These are phyloP conservation scores for Spinacia oleracea DNA, from an alignment of 179 eudicot species.

Conservation along the genomic window DNA sequence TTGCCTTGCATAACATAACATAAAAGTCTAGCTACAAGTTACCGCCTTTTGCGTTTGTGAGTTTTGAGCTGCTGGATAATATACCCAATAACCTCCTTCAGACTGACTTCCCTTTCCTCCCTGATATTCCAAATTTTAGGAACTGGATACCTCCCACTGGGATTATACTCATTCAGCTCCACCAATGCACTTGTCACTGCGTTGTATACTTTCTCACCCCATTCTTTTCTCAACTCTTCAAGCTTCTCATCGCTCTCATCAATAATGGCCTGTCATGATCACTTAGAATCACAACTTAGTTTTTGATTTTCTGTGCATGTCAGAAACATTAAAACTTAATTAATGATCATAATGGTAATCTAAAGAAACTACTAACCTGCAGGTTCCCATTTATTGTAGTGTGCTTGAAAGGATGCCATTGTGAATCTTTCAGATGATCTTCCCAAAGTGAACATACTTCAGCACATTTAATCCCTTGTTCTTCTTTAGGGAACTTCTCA, in stretches of 20 bases:
- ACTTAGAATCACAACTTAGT: not conserved
- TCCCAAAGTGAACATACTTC: slow-evolving; percentile 33
- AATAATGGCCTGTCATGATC: slow-evolving; percentile 11
- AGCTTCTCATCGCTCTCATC: slow-evolving; percentile 39
- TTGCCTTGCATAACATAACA: not conserved
- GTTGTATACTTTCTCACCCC: slow-evolving; percentile 37
- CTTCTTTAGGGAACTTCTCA: slow-evolving; percentile 21
- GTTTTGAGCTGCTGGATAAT: slow-evolving; percentile 39
- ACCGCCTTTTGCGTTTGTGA: slow-evolving; percentile 31
- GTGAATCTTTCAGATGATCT: slow-evolving; percentile 25
- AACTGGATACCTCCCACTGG: slow-evolving; percentile 42
- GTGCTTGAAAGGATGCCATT: slow-evolving; percentile 36
- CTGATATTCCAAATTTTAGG: slow-evolving; percentile 42
- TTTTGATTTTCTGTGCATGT: not conserved
- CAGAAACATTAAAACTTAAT: not conserved
- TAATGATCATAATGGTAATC: not conserved
- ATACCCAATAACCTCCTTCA: slow-evolving; percentile 39
- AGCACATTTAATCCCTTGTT: slow-evolving; percentile 21
- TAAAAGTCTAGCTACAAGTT: not conserved
- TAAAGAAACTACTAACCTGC: slow-evolving; percentile 17
- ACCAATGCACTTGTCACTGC: slow-evolving; percentile 35
- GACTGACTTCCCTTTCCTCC: slow-evolving; percentile 36
- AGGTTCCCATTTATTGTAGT: slow-evolving; percentile 13
- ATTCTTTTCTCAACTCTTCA: slow-evolving; percentile 34
- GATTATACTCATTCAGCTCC: slow-evolving; percentile 34